Percentiles rank a stretch among this genome's conserved stretches.
Conservation (phyloP, 2,329 filamentous ascomycete genomes). For the Stemphylium beticola region DNA sequence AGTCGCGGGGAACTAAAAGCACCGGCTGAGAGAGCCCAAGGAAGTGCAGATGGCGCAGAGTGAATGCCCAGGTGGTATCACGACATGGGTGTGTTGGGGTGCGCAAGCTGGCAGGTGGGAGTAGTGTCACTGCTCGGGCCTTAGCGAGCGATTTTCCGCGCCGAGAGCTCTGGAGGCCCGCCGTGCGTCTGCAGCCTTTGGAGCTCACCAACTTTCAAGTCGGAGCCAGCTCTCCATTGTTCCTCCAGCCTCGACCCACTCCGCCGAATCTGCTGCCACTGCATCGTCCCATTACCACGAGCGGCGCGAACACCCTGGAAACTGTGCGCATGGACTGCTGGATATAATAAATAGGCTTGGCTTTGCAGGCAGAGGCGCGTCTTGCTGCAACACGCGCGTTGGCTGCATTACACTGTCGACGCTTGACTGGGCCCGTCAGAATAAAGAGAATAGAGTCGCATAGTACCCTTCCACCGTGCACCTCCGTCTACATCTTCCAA, state of each 20-base stretch:
- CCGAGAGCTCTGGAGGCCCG: slow-evolving; percentile 13
- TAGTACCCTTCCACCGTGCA: slow-evolving; percentile 27
- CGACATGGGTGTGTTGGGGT: slow-evolving; percentile 34
- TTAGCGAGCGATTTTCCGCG: slow-evolving; percentile 28
- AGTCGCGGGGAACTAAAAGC: slow-evolving; percentile 11
- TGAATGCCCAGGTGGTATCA: slow-evolving; percentile 37
- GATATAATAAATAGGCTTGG: slow-evolving; percentile 26
- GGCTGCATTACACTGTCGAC: slow-evolving; percentile 22
- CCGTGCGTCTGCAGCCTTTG: slow-evolving; percentile 1
- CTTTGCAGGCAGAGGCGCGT: slow-evolving; percentile 40
- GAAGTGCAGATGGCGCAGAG: slow-evolving; percentile 24
- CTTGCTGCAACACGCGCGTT: slow-evolving; percentile 30
- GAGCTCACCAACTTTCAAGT: slow-evolving; percentile 7
- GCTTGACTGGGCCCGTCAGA: slow-evolving; percentile 23
- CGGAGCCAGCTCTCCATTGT: slow-evolving; percentile 15
- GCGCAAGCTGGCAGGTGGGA: slow-evolving; percentile 29
- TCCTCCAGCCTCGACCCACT: slow-evolving; percentile 18
- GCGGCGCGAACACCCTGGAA: slow-evolving; percentile 22
- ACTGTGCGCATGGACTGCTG: slow-evolving; percentile 38
- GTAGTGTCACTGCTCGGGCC: slow-evolving; percentile 14
- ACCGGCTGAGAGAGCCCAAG: slow-evolving; percentile 24
- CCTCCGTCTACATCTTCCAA: slow-evolving; percentile 7
- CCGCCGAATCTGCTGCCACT: slow-evolving; percentile 15
- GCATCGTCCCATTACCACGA: slow-evolving; percentile 17
- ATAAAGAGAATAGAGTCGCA: slow-evolving; percentile 36